Base-by-base conservation (phyloP, 2,329 filamentous ascomycete species). In the Phialophora expanda region DNA sequence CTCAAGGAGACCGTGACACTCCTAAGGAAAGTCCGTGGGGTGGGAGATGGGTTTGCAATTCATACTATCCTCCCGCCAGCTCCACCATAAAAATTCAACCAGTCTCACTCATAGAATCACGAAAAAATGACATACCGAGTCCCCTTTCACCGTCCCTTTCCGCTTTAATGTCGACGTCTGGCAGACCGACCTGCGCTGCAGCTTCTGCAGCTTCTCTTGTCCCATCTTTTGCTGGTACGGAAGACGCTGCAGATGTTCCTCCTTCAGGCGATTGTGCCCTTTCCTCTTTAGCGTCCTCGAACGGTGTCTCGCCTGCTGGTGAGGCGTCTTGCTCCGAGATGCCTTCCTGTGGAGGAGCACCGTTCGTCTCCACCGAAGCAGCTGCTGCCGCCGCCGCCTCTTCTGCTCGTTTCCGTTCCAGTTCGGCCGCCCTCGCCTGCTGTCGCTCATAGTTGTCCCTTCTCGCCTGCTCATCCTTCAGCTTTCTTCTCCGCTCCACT, bases 391-490 rank as follows among this genome's bases (percentile, higher is more conserved):
- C 61, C 22, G 62, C 55, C 20, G 64, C 63, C 34, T 67, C 56
- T 26, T 68, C 64, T 46, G 72, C 72, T 46, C 74, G 73, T 58
- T 75, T 70, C 55, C 72, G 77, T 53, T 79, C 80, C 71, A 83
- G 81, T 68, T 85, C 85, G 1, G 80, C 81, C 64, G 81, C 80
- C 66, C 83, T 76, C 56, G 80, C 81, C 66, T 84, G 80, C 72
- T 84, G 79, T 32, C 81, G 77, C 69, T 87, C 85, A 75, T 80
- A 85, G 28, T 86, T 91, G 77, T 97, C 93, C 73, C 87, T 89
- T 64, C 93, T 85, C 66, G 93, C 92, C 72, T 87, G 85, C 67
- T 98, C 95, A 74, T 99, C 95, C 76, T 94, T 96, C 41, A 89
- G 86, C 75, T 89, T 90, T 57, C 95, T 85, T 54, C 92, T 83